Base-by-base conservation (phyloP, 495 filamentous ascomycete genomes). In the Neurospora tetrasperma region DNA sequence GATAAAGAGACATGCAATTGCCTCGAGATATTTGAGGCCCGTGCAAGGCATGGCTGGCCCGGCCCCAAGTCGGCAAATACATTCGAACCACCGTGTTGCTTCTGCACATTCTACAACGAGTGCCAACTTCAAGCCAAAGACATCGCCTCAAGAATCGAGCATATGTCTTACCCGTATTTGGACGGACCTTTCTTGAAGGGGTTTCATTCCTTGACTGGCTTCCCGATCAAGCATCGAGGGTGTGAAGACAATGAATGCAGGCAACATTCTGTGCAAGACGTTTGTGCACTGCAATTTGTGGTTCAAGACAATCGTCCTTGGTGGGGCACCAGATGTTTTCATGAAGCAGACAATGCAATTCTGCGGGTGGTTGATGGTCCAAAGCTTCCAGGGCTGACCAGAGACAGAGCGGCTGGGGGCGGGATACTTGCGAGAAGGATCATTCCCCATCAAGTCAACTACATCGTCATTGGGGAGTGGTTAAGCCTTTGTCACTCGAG, bases 151-250 rank as follows among this genome's bases (percentile, higher is more conserved):
- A n/a, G n/a, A n/a, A n/a, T n/a, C n/a, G n/a, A n/a, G n/a, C n/a
- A n/a, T n/a, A n/a, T n/a, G n/a, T n/a, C n/a, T n/a, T n/a, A n/a
- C n/a, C n/a, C n/a, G n/a, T n/a, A n/a, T n/a, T n/a, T 0, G 48
- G 14, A 1, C 0, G 23, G 12, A 3, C 5, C 3, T 62, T 0
- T 3, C 0, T 8, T 62, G 0, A 8, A 4, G 27, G 48, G 20
- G 2, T 35, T 35, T 1, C 54, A 62, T 62, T 62, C 54, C 54
- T 35, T 62, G 54, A 6, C 2, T 5, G 4, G 42, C 14, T 16
- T 42, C 42, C 1, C 4, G 5, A 16, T 42, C 14, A 6, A 16
- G 1, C 42, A 42, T 42, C 12, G 14, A 42, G 42, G 12, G 42
- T 14, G 42, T 42, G 12, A 42, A 42, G 11, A 42, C n/a, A n/a